Percentiles rank a stretch among this genome's conserved stretches.
Evolutionary conservation across 2,329 filamentous ascomycete genomes (phyloP).

Genomic region (Aspergillus intermedius): DNA sequence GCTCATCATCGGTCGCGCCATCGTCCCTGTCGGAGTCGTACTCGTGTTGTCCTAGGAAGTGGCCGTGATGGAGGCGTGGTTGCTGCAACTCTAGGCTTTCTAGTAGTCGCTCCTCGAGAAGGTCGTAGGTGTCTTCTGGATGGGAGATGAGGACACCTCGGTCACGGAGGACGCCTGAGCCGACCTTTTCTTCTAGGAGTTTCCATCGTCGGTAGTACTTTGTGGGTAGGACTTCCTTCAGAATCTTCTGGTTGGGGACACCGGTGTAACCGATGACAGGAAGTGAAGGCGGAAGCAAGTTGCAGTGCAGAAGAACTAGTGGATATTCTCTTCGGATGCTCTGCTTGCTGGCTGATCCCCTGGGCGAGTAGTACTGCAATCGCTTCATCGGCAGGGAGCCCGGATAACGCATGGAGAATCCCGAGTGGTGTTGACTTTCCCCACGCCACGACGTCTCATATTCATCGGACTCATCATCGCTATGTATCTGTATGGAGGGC

Average conservation of each 20-base stretch:
- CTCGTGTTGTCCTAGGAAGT: constrained; percentile 44
- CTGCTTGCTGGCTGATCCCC: constrained; percentile 19
- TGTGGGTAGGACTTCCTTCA: constrained; percentile 46
- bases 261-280: constrained; percentile 37
- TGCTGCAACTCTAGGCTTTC: constrained; percentile 54
- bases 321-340: constrained; percentile 46
- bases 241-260: constrained; percentile 33
- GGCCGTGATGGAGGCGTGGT: constrained; percentile 52
- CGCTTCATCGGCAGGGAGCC: constrained; percentile 26
- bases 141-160: constrained; percentile 58
- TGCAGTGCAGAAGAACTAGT: constrained; percentile 56
- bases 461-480: constrained; percentile 37
- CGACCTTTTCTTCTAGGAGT: constrained; percentile 48
- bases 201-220: constrained; percentile 43
- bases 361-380: constrained; percentile 31
- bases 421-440: constrained; percentile 21
- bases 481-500: constrained; percentile 39
- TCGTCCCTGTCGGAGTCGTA: constrained; percentile 19
- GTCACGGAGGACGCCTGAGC: constrained; percentile 49
- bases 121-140: constrained; percentile 55
- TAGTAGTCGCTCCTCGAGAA: constrained; percentile 56
- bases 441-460: constrained; percentile 30
- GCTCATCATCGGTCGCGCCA: constrained; percentile 29
- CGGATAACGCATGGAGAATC: constrained; percentile 26
- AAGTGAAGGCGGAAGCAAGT: constrained; percentile 48